Evolutionary conservation across 2,329 filamentous ascomycete genomes (phyloP), one percentile per base, ranked within the genome.

Genomic region (Cercospora sp.): DNA sequence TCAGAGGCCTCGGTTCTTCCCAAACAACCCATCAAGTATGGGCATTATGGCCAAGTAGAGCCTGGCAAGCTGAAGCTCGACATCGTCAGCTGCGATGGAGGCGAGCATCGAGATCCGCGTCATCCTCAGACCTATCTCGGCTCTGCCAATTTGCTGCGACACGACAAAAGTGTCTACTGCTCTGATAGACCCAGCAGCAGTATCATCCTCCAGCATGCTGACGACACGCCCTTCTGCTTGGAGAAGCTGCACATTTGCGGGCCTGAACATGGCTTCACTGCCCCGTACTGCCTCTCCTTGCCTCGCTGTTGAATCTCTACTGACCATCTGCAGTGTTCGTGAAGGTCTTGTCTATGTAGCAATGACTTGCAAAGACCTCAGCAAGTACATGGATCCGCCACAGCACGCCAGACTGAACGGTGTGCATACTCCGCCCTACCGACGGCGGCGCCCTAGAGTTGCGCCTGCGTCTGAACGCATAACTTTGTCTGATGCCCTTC

Each of bases 331-430:
- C 77, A 94, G 92, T 64, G 90, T 97, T 63, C 90, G 94, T 79
- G 91, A 96, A 84, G 94, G 95, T 55, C 90, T 97, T 86, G 87
- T 98, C 0, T 97, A 97, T 76, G 86, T 98, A 30, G 87, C 92
- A 57, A 97, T 97, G 94, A 87, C 89, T 48, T 87, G 89, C 42
- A 89, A 96, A 72, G 90, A 95, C 68, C 82, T 95, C 1, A 81
- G 95, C 53, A 86, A 75, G 31, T 77, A 78, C 63, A 73, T 77
- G 61, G 76, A 77, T 58, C 75, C 75, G 20, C 76, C 76, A 23
- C 63, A 65, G 20, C 69, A 73, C 60, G 74, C 75, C 5, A 70
- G 74, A 53, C 64, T 72, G 9, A 60, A 66, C 30, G 73, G 72
- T 20, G 64, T 75, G 12, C 69, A 75, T 31, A 72, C 66, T 23